phyloP scores from a whole-genome alignment of 2,329 filamentous ascomycete species.

The Xylariales sp. region DNA sequence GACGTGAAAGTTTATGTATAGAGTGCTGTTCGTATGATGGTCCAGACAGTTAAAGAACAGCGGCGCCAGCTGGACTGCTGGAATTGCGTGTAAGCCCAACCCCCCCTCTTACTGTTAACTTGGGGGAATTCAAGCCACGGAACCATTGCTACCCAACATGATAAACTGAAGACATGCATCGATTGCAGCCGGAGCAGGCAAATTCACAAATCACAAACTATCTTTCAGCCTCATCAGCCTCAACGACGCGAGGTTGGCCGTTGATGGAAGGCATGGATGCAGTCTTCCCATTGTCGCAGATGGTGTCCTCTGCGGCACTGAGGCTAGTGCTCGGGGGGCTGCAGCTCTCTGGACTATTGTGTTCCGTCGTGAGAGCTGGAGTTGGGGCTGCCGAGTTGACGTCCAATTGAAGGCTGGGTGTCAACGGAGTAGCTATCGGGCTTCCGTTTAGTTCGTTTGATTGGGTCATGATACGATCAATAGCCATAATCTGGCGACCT shows the following conservation, averaged over 20 bases:
- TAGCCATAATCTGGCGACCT: constrained; percentile 61
- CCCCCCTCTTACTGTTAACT: too few species aligned
- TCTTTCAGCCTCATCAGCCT: constrained; percentile 1
- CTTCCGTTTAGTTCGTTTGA: constrained; percentile 7
- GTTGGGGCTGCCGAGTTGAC: constrained; percentile 54
- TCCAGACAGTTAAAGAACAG: not conserved
- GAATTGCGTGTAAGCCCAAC: not conserved
- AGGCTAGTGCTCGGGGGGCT: constrained; percentile 60
- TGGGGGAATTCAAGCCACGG: not conserved
- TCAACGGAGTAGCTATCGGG: constrained; percentile 24
- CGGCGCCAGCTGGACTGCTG: not conserved
- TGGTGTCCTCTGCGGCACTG: constrained; percentile 42
- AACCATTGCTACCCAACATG: not conserved
- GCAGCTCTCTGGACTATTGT: constrained; percentile 65
- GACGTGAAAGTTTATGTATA: constrained; percentile 2
- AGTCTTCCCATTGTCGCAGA: constrained; percentile 20
- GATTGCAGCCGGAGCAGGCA: not conserved
- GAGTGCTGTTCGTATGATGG: not conserved
- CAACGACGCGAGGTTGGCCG: constrained; percentile 1
- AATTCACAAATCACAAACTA: not conserved
- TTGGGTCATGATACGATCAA: constrained; percentile 50
- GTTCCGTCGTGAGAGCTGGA: constrained; percentile 63
- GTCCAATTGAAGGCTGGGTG: constrained; percentile 38
- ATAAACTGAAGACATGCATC: not conserved
- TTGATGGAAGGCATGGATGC: not conserved